phyloP scores from a whole-genome alignment of 139 green algal genomes.

The Coccomyxa sp. region DNA sequence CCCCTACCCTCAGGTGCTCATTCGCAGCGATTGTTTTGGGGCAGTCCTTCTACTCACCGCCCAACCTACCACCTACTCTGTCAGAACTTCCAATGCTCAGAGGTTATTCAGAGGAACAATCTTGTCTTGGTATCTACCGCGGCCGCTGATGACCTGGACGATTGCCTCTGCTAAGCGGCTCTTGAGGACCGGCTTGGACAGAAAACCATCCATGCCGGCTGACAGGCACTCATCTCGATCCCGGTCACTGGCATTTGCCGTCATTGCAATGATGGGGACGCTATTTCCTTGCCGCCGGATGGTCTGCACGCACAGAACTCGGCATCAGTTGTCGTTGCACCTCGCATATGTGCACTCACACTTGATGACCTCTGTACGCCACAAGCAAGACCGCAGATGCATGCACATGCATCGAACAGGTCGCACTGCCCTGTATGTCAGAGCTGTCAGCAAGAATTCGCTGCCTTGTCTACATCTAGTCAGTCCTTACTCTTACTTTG shows the following conservation, averaged over 20 bases:
- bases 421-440: background rate
- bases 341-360: background rate
- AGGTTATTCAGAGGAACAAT: slow-evolving; percentile 7
- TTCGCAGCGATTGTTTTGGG: no score
- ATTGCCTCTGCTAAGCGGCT: slow-evolving; percentile 57
- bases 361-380: background rate
- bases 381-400: background rate
- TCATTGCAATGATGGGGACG: slow-evolving; percentile 89
- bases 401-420: background rate
- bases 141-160: slow-evolving; percentile 23
- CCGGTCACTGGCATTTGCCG: slow-evolving; percentile 71
- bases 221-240: slow-evolving; percentile 75
- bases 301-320: no score
- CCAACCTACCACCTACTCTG: no score
- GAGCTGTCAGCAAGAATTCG: no score
- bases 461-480: background rate
- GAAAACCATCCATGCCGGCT: slow-evolving; percentile 88
- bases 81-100: no score
- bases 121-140: slow-evolving; percentile 13
- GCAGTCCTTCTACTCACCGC: no score
- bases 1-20: no score
- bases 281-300: slow-evolving; percentile 51
- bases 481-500: background rate
- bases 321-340: no score
- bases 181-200: slow-evolving; percentile 80